Base-by-base conservation (phyloP, 441 rosid species). In the Metrosideros polymorpha region DNA sequence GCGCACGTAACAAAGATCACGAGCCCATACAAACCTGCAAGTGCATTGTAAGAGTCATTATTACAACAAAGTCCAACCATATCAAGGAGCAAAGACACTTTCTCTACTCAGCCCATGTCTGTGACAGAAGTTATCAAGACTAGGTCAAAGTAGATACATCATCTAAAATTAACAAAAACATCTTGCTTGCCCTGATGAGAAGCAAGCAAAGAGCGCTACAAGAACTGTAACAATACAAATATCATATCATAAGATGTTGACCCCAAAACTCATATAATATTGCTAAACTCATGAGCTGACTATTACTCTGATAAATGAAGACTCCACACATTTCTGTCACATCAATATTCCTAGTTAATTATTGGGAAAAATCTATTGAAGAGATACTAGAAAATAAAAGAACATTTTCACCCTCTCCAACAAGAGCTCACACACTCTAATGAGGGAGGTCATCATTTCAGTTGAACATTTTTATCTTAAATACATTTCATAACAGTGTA, bases 1-100 rank as follows among this genome's bases (percentile, higher is more conserved):
- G 43, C 99, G 95, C 85, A 97, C 98, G 90, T 98, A 98, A 88
- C 99, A 98, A 92, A 98, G 99, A 88, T 97, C 99, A 88, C 99
- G 99, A 29, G 99, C 99, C 99, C 99, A 98, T 82, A 98, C 97
- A 90, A 97, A 85, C 96, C 99, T 98, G 93, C 87, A 91, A 90
- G 75, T 61, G n/a, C 85, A 83, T 85, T 50, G 9, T 39, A 77
- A 63, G 59, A 53, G 84, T 71, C 47, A 39, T 71, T 39, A 39
- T 39, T 39, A 71, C 49, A 39, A 71, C 47, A 39, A 71, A 71
- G 79, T 22, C 45, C 49, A 6, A 39, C 79, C 79, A 22, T 39
- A 71, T 22, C 79, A 22, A 71, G 79, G 27, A 42, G 79, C 79
- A 22, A 71, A 71, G 79, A 25, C 79, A 22, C 79, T 71, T 71